Conservation (phyloP, 192 early-diverging fungal genomes). For the Backusella psychrophila region DNA sequence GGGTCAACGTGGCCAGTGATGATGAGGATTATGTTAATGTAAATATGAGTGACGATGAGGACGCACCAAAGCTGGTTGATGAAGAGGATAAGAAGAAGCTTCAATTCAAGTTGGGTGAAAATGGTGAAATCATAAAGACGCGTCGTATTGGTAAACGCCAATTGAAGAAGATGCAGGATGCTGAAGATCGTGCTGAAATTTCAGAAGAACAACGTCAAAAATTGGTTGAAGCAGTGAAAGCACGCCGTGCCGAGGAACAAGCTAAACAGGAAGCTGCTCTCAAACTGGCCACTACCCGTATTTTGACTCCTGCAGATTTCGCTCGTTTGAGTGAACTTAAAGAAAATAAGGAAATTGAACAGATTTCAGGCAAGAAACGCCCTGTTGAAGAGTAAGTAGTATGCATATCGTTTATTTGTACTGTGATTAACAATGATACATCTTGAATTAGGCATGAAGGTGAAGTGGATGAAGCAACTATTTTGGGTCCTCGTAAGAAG, state of each 20-base stretch:
- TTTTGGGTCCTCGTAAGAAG: conserved; percentile 67
- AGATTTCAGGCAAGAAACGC: conserved; percentile 19
- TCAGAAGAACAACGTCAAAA: conserved; percentile 44
- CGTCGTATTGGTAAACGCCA: conserved; percentile 44
- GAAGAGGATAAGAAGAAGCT: conserved; percentile 3
- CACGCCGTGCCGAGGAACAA: conserved; percentile 39
- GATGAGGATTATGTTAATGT: conserved; percentile 32
- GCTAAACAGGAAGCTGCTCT: conserved; percentile 45
- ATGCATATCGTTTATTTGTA: not conserved
- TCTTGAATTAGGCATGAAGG: not conserved
- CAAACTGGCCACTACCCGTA: conserved; percentile 53
- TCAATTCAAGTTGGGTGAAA: not conserved
- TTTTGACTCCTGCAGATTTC: conserved; percentile 93
- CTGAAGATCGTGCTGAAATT: conserved; percentile 21
- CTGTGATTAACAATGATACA: not conserved
- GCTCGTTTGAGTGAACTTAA: conserved; percentile 77
- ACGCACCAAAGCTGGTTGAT: conserved; percentile 29
- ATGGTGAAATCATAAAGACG: conserved; percentile 19
- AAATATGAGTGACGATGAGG: conserved; percentile 50
- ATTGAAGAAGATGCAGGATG: conserved; percentile 39
- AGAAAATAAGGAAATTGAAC: conserved; percentile 60
- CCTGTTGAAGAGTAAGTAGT: conserved; percentile 16
- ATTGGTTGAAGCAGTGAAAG: conserved; percentile 39
- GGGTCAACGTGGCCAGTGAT: conserved; percentile 35
- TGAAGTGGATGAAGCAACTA: conserved; percentile 42